Evolutionary conservation across 768 basidiomycete species (phyloP), one percentile per base, ranked within the genome.

Genomic region (Russula lepida): DNA sequence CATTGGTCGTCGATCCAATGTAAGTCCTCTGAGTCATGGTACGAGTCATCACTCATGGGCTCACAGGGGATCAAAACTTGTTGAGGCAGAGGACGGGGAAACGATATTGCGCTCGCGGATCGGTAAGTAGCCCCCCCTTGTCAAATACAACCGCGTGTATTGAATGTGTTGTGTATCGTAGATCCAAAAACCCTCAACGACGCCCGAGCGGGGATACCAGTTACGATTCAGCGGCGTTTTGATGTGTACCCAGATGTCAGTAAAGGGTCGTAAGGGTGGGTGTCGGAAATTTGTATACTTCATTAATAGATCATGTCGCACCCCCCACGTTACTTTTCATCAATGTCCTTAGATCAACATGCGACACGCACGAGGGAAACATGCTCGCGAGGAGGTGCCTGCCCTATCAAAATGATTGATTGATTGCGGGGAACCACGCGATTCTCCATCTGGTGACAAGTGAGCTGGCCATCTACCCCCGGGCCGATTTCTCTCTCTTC

Each of bases 1-100:
- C 89, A 1, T 86, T 89, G 84, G 79, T 93, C 12, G 85, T 94
- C n/a, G 89, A 92, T 73, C 92, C 94, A 9, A 84, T 86, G 89
- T 92, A 72, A 72, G 86, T 52, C 50, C 30, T 17, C 59, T 48
- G 6, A 17, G 23, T 43, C 21, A 55, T 15, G n/a, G 66, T 66
- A 55, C 64, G 23, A 17, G 35, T 32, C 17, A 27, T 47, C 41
- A 19, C 56, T 23, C 28, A 47, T 51, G 27, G 21, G 25, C 51
- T 49, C 41, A 32, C 66, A 95, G 92, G 77, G 95, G 86, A 7
- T 79, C 80, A 54, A 79, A 93, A 21, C 70, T 95, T 3, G 80
- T 74, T 1, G 85, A 92, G 70, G 88, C 92, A 4, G 80, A 78
- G 33, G 88, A 95, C 66, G 77, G 77, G 3, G 92, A 95, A 73